Evolutionary conservation across 2,329 filamentous ascomycete species (phyloP).

Genomic region (Gyromitra esculenta): DNA sequence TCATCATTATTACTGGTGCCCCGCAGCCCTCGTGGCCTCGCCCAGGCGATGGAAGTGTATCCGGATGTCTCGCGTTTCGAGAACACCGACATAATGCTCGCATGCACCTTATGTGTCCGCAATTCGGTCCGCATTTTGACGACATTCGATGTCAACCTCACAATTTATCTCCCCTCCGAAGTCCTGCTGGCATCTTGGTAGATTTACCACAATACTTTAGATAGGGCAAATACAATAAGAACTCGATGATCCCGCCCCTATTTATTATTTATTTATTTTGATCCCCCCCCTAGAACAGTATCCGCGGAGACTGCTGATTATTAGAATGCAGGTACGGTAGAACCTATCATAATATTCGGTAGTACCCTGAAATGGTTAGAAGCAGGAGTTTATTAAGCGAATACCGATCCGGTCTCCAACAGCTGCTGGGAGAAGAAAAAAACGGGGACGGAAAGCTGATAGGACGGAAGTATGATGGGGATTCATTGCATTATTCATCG

Average conservation of each 20-base stretch:
- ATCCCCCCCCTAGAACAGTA: background rate
- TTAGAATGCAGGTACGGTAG: background rate
- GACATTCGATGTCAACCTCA: conserved; percentile 1
- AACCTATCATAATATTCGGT: background rate
- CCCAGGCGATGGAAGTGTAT: background rate
- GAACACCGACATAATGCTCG: conserved; percentile 7
- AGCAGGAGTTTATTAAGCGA: background rate
- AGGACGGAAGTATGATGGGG: background rate
- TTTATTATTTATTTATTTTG: background rate
- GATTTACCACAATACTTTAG: background rate
- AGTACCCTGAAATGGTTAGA: background rate
- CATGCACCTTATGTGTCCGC: background rate
- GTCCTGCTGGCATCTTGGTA: background rate
- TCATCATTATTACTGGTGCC: conserved; percentile 17
- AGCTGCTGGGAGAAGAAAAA: background rate
- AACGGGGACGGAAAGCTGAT: background rate
- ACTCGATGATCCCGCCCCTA: background rate
- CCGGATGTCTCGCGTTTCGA: background rate
- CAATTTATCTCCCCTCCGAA: background rate
- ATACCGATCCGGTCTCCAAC: background rate
- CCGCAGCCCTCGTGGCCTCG: conserved; percentile 9
- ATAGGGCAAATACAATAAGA: background rate
- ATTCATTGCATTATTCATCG: background rate
- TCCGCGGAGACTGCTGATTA: background rate
- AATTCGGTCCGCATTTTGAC: background rate